Percentiles rank a stretch among this genome's conserved stretches.
These are phyloP conservation scores for Penstemon davidsonii DNA, from an alignment of 257 asterid genomes.

Conservation along the genomic window DNA sequence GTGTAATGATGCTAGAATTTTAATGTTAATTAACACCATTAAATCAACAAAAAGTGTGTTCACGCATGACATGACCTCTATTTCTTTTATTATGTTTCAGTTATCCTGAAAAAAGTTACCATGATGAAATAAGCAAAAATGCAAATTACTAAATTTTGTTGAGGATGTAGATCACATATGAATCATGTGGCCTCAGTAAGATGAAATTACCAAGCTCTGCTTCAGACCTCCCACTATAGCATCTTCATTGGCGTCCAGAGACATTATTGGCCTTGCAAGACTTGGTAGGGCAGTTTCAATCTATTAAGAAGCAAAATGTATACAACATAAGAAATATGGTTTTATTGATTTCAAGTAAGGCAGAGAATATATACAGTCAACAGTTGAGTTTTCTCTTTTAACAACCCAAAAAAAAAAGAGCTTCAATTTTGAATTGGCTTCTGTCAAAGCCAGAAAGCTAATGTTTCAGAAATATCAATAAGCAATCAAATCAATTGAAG, in stretches of 20 bases:
- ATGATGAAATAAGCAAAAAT: not conserved
- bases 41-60: not conserved
- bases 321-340: slow-evolving; percentile 29
- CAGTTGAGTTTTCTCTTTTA: slow-evolving; percentile 1
- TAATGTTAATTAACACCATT: slow-evolving; percentile 4
- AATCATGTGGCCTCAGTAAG: slow-evolving; percentile 26
- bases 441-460: slow-evolving; percentile 4
- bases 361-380: slow-evolving; percentile 8
- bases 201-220: slow-evolving; percentile 79
- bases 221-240: slow-evolving; percentile 87
- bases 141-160: not conserved
- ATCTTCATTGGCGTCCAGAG: slow-evolving; percentile 92
- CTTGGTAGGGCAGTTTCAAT: slow-evolving; percentile 94
- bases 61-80: not conserved
- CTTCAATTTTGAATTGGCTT: slow-evolving; percentile 1
- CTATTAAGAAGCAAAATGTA: slow-evolving; percentile 50
- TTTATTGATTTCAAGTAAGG: slow-evolving; percentile 14
- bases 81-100: not conserved
- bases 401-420: not conserved
- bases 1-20: not conserved
- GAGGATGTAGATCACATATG: slow-evolving; percentile 8
- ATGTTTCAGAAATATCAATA: not conserved
- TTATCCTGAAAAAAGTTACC: not conserved
- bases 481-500: slow-evolving; percentile 3
- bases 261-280: slow-evolving; percentile 92